Conservation (phyloP, 2,329 filamentous ascomycete species). For the Pezicula rhizophila region DNA sequence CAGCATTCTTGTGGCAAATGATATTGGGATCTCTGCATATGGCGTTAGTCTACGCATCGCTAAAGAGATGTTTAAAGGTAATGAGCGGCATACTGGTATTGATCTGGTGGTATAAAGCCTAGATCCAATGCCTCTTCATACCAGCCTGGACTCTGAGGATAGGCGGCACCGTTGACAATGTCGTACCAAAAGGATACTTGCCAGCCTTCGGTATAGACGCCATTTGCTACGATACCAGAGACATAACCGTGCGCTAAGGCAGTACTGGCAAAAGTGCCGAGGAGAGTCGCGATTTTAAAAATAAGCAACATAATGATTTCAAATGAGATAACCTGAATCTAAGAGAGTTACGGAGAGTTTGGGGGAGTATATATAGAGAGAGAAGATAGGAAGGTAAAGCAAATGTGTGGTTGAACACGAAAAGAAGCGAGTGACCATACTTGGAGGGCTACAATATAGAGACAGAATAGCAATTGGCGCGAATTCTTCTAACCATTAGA, state of each 20-base stretch:
- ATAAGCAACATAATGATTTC: neutral
- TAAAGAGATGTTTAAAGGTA: too few relatives aligned
- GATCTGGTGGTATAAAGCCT: constrained; percentile 42
- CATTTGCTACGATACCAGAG: constrained; percentile 37
- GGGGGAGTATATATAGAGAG: neutral
- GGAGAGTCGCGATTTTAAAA: neutral
- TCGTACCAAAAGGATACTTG: constrained; percentile 24
- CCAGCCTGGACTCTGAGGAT: constrained; percentile 28
- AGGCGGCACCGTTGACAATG: constrained; percentile 6
- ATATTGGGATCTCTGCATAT: constrained; percentile 35
- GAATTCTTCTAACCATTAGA: neutral
- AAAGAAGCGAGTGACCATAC: neutral
- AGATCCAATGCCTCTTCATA: constrained; percentile 42
- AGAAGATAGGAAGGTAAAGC: neutral
- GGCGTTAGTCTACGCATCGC: too few relatives aligned
- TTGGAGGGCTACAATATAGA: neutral
- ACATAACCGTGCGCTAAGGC: constrained; percentile 36
- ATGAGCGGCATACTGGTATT: constrained; percentile 29
- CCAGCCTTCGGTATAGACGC: constrained; percentile 26
- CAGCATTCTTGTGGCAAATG: constrained; percentile 53
- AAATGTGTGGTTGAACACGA: neutral
- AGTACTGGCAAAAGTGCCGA: neutral
- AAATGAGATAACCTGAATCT: neutral
- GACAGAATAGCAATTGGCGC: neutral
- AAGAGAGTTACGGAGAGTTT: neutral